Base-by-base conservation (phyloP, 768 basidiomycete genomes). In the Tremella fuciformis region DNA sequence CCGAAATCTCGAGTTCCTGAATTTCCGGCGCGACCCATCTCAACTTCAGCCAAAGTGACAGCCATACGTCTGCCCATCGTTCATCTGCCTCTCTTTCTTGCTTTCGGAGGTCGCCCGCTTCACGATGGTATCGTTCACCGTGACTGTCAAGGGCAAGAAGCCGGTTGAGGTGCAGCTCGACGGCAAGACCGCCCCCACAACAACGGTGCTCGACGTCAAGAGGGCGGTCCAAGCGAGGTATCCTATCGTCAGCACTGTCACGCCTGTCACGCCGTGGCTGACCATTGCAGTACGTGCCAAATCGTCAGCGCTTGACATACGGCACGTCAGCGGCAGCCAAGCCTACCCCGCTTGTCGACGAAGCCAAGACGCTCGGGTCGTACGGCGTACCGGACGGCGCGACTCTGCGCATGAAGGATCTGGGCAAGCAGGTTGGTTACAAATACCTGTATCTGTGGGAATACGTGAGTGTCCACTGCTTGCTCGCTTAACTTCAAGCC, bases 391-490 rank as follows among this genome's bases (percentile, higher is more conserved):
- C 67, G 9, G 81, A 85, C 13, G 86, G 83, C 9, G 82, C 81
- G n/a, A 84, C 86, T 58, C 68, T 98, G 38, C 77, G 82, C 38
- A 81, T 92, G 59, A 96, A 96, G 77, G 96, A 98, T 77, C 79
- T 98, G 26, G 96, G 96, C 0, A 83, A 87, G 7, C 96, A 99
- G 76, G 80, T 94, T 46, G 82, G 84, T 68, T 97, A 93, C 89
- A 82, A 81, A 68, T 88, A 87, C 0, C 90, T 97, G 16, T 97
- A 91, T 76, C 73, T 97, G 50, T 80, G 88, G 51, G 96, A 99
- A 93, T 99, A 98, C 70, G 93, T 93, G 78, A 70, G 91, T 78
- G 8, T 21, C 26, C 3, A 26, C 22, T 49, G 13, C 25, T 34
- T 7, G 21, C 13, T 39, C 24, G n/a, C 15, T 21, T 34, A 26